Evolutionary conservation across 192 early-diverging fungal genomes (phyloP), one percentile per base, ranked within the genome.

Genomic region (Coemansia sp.): DNA sequence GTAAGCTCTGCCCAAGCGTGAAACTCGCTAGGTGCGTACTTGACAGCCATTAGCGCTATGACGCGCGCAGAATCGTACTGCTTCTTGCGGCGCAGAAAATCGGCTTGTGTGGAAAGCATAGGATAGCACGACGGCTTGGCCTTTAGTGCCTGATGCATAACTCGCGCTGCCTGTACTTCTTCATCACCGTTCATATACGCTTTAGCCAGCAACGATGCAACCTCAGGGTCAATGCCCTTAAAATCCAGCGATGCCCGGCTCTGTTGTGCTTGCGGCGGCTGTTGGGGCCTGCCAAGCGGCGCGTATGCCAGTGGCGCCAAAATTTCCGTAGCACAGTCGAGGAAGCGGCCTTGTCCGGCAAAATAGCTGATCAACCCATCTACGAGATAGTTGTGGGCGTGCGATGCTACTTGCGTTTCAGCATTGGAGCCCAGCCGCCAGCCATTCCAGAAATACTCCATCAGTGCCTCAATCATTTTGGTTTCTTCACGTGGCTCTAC

Each of bases 1-100:
- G 95, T 95, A 23, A 99, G 84, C 71, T 95, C 95, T 20, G 94
- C 90, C 97, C 97, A 99, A 0, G 95, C 93, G 17, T 87, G 78
- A 72, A 92, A 99, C 76, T 99, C 97, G 22, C 93, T 94, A 3
- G 97, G 96, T 3, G 96, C 94, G 60, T 86, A 90, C 66, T 94
- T 93, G 32, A 97, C 96, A 11, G 94, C 96, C 72, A 93, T 89
- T 65, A 95, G 94, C 20, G 95, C 94, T 10, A 99, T 76, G 55
- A 90, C 89, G 31, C 95, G 76, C 3, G 96, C 94, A 61, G 90
- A 88, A 36, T 94, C 89, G 51, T 84, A 72, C 59, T 84, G 78
- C 14, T 87, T 84, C 91, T 97, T 97, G 60, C 74, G 70, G 25
- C 82, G 81, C 72, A 97, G 70, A 64, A 97, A 97, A 71, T 96